Percentiles rank a stretch among this genome's conserved stretches.
Evolutionary conservation across 495 filamentous ascomycete genomes (phyloP).

Genomic region (Hyaloscypha bicolor): DNA sequence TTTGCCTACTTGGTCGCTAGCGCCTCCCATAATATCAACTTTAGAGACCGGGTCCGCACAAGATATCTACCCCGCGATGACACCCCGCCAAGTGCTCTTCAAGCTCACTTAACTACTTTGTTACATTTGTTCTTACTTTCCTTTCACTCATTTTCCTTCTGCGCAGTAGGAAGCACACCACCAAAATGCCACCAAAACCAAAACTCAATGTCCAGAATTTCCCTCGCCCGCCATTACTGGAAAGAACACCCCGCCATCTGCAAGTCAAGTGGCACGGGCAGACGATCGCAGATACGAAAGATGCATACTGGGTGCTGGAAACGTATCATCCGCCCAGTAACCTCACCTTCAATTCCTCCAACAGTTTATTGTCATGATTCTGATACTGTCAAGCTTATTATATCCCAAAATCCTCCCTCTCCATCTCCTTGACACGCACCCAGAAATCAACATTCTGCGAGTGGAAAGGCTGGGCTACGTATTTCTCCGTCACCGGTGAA

Average conservation of each 20-base stretch:
- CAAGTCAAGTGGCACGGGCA: conserved; percentile 54
- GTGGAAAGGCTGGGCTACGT: conserved; percentile 59
- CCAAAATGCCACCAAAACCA: conserved; percentile 45
- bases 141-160: conserved; percentile 7
- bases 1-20: no score
- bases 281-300: conserved; percentile 55
- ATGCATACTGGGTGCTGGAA: conserved; percentile 62
- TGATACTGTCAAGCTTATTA: conserved; percentile 49
- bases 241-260: conserved; percentile 50
- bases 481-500: conserved; percentile 40
- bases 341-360: neutral
- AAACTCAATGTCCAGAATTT: conserved; percentile 58
- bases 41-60: conserved; percentile 16
- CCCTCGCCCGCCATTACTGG: conserved; percentile 59
- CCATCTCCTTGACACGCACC: conserved; percentile 46
- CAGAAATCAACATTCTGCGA: conserved; percentile 52
- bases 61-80: conserved; percentile 22
- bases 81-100: neutral
- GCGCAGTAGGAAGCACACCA: conserved; percentile 15
- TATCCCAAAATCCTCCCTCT: conserved; percentile 47
- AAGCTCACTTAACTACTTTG: conserved; percentile 8
- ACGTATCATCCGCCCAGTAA: conserved; percentile 58
- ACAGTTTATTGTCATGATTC: no score
- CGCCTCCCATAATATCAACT: neutral
- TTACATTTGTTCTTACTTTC: neutral